These are phyloP conservation scores for Naganishia randhawae DNA, from an alignment of 768 basidiomycete genomes.

Conservation along the genomic window DNA sequence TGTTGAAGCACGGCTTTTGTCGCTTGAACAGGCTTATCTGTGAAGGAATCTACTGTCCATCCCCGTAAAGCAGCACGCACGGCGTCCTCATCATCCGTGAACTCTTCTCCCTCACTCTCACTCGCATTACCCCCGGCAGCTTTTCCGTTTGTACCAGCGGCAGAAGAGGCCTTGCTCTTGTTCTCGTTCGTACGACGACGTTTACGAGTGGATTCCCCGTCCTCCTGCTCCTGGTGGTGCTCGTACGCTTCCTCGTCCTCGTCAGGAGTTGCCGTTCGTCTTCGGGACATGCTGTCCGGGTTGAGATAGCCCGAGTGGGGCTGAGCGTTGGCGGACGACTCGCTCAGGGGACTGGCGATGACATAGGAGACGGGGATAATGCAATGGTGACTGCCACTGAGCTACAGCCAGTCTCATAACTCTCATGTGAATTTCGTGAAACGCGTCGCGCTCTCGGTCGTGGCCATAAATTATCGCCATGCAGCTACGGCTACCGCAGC, in stretches of 20 bases:
- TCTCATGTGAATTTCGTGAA: background rate
- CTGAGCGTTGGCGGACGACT: too few relatives aligned
- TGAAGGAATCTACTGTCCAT: conserved; percentile 13
- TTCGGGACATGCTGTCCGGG: conserved; percentile 3
- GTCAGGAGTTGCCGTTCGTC: conserved; percentile 8
- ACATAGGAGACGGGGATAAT: too few relatives aligned
- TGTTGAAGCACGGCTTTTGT: conserved; percentile 1
- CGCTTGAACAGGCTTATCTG: conserved; percentile 8
- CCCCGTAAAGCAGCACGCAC: conserved; percentile 1
- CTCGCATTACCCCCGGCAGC: conserved; percentile 15
- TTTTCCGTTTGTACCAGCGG: background rate
- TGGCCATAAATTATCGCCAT: background rate
- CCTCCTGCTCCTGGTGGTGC: background rate
- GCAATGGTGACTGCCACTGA: too few relatives aligned
- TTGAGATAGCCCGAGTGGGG: too few relatives aligned
- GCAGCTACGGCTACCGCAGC: background rate
- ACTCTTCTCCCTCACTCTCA: conserved; percentile 3
- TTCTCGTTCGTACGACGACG: conserved; percentile 4
- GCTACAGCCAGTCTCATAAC: background rate
- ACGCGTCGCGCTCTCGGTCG: background rate
- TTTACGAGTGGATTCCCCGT: background rate
- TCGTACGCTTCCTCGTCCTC: conserved; percentile 9
- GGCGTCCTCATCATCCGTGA: conserved; percentile 16
- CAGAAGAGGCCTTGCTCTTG: background rate
- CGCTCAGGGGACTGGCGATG: too few relatives aligned